phyloP scores from a whole-genome alignment of 2,329 filamentous ascomycete genomes.

The Cladosporium sp. region DNA sequence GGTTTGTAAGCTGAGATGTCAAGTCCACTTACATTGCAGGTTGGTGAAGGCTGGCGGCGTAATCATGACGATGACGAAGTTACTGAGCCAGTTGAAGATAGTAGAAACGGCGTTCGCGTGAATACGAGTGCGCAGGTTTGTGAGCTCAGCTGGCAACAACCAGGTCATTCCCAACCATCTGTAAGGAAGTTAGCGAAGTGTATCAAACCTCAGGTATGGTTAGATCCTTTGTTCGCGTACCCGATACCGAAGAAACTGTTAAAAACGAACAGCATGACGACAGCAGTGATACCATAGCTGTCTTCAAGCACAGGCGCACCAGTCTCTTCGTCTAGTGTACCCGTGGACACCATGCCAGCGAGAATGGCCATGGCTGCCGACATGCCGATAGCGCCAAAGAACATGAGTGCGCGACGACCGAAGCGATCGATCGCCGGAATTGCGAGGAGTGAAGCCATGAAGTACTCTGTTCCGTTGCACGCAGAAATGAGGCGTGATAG shows the following conservation, averaged over 20 bases:
- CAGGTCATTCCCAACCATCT: slow-evolving; percentile 31
- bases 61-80: slow-evolving; percentile 25
- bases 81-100: slow-evolving; percentile 13
- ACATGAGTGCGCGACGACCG: slow-evolving; percentile 65
- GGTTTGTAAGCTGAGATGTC: not conserved
- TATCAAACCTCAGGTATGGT: not conserved
- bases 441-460: slow-evolving; percentile 35
- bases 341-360: slow-evolving; percentile 24
- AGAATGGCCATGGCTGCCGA: slow-evolving; percentile 31
- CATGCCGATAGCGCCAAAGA: slow-evolving; percentile 58
- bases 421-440: slow-evolving; percentile 49
- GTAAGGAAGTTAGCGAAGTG: not conserved
- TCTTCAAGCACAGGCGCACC: slow-evolving; percentile 25
- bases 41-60: slow-evolving; percentile 24
- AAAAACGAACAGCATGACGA: slow-evolving; percentile 37
- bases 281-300: slow-evolving; percentile 26
- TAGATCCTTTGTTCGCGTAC: not conserved
- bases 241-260: slow-evolving; percentile 34
- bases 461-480: slow-evolving; percentile 33
- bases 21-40: slow-evolving; percentile 1
- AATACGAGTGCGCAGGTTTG: slow-evolving; percentile 39
- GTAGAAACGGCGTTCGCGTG: slow-evolving; percentile 23
- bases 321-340: slow-evolving; percentile 21
- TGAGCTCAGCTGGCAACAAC: slow-evolving; percentile 34
- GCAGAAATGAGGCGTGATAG: slow-evolving; percentile 30